Percentiles rank a stretch among this genome's conserved stretches.
These are phyloP conservation scores for Coelastrella sp. DNA, from an alignment of 139 green algal species.

Conservation along the genomic window DNA sequence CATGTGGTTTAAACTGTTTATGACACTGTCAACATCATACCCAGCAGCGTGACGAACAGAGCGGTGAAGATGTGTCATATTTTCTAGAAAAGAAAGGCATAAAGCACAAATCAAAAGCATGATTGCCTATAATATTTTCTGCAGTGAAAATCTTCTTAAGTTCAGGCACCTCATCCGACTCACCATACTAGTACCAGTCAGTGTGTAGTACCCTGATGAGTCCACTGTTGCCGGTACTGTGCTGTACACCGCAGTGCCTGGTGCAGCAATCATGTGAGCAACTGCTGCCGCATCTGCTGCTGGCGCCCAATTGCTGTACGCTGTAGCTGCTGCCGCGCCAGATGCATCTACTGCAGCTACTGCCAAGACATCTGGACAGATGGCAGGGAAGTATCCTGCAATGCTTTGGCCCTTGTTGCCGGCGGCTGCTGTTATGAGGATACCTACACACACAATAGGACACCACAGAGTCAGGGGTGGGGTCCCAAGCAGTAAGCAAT, in stretches of 20 bases:
- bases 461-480: neutral
- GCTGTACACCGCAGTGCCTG: neutral
- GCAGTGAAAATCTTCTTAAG: too few species aligned
- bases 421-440: neutral
- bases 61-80: too few species aligned
- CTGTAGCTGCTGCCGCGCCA: neutral
- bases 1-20: too few species aligned
- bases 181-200: conserved; percentile 1
- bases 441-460: neutral
- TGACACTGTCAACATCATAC: too few species aligned
- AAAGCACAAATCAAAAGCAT: neutral
- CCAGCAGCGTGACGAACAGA: too few species aligned
- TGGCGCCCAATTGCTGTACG: neutral
- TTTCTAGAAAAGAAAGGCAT: too few species aligned
- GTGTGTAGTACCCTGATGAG: neutral
- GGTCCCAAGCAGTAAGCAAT: neutral
- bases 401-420: conserved; percentile 18
- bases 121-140: neutral
- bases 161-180: too few species aligned
- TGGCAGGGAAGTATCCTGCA: neutral
- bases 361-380: neutral
- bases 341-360: conserved; percentile 10
- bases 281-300: neutral
- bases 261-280: conserved; percentile 6
- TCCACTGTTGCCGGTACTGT: neutral